Percentiles rank a stretch among this genome's conserved stretches.
These are phyloP conservation scores for Diaporthe aspalathi DNA, from an alignment of 2,329 filamentous ascomycete genomes.

Conservation along the genomic window DNA sequence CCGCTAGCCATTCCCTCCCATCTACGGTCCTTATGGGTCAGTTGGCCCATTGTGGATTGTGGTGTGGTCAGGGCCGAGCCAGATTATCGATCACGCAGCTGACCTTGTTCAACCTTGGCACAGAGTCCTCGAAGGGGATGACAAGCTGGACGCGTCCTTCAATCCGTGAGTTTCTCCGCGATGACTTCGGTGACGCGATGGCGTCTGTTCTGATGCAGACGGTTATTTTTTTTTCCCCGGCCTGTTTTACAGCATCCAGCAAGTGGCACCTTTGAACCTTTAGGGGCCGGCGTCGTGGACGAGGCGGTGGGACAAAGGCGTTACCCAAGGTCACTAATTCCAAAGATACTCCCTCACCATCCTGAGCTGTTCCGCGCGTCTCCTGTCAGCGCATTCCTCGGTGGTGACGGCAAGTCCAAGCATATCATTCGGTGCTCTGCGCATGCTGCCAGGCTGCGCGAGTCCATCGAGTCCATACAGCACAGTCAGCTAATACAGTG, in stretches of 20 bases:
- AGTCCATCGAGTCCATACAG: neutral
- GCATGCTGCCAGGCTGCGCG: neutral
- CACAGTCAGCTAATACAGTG: neutral
- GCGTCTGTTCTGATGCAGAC: neutral
- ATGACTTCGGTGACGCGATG: neutral
- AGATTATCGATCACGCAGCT: neutral
- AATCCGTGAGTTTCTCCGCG: constrained; percentile 23
- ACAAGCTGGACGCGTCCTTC: constrained; percentile 63
- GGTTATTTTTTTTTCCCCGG: neutral
- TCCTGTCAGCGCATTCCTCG: neutral
- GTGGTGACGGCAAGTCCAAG: neutral
- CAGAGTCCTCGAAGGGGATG: constrained; percentile 66
- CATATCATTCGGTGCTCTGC: neutral
- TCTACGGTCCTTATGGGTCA: neutral
- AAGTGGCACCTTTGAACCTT: constrained; percentile 4
- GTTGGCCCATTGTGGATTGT: neutral
- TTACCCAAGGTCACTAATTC: constrained; percentile 6
- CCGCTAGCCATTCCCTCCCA: neutral
- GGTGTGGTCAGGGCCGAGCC: too few relatives aligned
- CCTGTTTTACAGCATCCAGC: constrained; percentile 18
- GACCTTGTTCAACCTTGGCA: neutral
- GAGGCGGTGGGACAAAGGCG: constrained; percentile 24
- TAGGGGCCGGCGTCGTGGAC: constrained; percentile 4
- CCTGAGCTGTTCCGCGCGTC: neutral
- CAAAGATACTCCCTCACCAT: constrained; percentile 6